These are phyloP conservation scores for Phytophthora tentaculata DNA, from an alignment of 352 stramenopile species.

Conservation along the genomic window DNA sequence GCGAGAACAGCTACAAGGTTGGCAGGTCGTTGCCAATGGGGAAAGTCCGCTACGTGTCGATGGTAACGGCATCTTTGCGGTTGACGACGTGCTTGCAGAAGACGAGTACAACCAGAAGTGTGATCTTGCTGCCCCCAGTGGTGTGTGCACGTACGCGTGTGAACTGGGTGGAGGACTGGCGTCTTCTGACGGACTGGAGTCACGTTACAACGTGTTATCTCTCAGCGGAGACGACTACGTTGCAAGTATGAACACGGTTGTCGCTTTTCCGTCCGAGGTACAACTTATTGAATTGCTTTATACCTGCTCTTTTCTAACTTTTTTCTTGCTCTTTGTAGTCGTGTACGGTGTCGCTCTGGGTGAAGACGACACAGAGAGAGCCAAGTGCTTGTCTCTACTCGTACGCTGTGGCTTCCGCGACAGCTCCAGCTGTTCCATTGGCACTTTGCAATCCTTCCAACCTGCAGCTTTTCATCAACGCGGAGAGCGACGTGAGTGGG, in stretches of 20 bases:
- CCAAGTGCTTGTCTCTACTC: conserved; percentile 52
- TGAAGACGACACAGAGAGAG: conserved; percentile 49
- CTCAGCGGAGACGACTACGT: conserved; percentile 51
- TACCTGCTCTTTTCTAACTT: not conserved
- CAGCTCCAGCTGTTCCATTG: conserved; percentile 36
- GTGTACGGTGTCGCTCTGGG: conserved; percentile 70
- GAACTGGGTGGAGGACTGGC: conserved; percentile 47
- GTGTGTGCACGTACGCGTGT: conserved; percentile 58
- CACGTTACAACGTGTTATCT: conserved; percentile 42
- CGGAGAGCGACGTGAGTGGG: conserved; percentile 30
- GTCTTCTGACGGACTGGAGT: conserved; percentile 15
- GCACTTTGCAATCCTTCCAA: conserved; percentile 70
- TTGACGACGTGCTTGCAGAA: conserved; percentile 65
- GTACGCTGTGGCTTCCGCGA: conserved; percentile 33
- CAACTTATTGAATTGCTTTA: not conserved
- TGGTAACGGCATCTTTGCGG: conserved; percentile 57
- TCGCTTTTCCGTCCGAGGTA: conserved; percentile 53
- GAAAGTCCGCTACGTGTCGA: conserved; percentile 50
- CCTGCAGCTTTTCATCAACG: conserved; percentile 57
- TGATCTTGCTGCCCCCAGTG: conserved; percentile 60
- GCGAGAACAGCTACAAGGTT: conserved; percentile 41
- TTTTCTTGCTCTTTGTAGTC: conserved; percentile 32
- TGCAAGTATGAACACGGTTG: conserved; percentile 39
- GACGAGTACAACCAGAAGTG: conserved; percentile 73
- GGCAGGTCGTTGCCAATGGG: conserved; percentile 66